Evolutionary conservation across 2,329 filamentous ascomycete genomes (phyloP).

Genomic region (Oidium heveae): DNA sequence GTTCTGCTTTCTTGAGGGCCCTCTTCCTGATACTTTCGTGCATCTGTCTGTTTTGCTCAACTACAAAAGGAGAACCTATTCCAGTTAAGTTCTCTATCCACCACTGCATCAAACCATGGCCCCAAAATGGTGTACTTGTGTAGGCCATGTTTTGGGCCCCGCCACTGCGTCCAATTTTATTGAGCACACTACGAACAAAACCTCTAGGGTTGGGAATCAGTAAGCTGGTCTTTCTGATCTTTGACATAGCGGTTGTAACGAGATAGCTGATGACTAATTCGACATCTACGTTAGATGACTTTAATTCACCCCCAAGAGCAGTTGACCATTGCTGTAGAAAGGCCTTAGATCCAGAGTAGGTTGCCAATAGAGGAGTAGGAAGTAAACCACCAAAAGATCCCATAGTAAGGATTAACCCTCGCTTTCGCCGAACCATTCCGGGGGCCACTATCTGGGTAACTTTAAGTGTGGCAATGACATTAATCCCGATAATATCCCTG

Average conservation of each 20-base stretch:
- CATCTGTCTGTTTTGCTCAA: too few species aligned
- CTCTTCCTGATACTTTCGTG: too few species aligned
- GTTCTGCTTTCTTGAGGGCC: too few species aligned
- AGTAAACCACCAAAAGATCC: conserved; percentile 85
- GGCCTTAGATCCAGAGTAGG: conserved; percentile 92
- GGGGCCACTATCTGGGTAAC: conserved; percentile 70
- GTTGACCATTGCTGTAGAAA: conserved; percentile 95
- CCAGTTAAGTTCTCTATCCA: too few species aligned
- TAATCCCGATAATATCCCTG: conserved; percentile 78
- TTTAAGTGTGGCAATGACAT: conserved; percentile 73
- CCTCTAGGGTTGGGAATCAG: conserved; percentile 63
- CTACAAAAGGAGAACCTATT: too few species aligned
- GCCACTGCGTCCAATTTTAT: too few species aligned
- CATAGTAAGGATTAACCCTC: conserved; percentile 86
- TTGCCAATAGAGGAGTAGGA: conserved; percentile 76
- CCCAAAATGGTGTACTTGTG: too few species aligned
- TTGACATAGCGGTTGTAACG: conserved; percentile 90
- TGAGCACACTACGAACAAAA: too few species aligned
- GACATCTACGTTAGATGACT: conserved; percentile 60
- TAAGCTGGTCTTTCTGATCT: conserved; percentile 56
- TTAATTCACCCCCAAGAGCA: conserved; percentile 60
- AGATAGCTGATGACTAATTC: conserved; percentile 81
- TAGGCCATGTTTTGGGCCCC: too few species aligned
- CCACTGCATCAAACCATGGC: too few species aligned
- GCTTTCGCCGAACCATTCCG: conserved; percentile 59